Conservation (phyloP, 257 asterid species). For the Solanum piurae region DNA sequence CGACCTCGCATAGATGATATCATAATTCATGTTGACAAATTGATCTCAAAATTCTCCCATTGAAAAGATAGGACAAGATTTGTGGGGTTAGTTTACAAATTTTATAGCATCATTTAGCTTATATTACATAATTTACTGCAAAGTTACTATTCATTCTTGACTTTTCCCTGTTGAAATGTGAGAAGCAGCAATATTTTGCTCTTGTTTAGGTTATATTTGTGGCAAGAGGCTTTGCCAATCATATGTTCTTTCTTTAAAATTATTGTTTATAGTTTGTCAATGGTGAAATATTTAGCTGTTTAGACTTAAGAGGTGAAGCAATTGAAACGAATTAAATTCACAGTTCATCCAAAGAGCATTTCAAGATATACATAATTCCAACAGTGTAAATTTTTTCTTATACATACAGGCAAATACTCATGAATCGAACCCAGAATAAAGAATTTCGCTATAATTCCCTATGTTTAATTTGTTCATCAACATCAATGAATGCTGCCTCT, state of each 20-base stretch:
- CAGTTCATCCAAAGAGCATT: background rate
- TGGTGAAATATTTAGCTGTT: background rate
- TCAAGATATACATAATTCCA: background rate
- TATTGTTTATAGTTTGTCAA: background rate
- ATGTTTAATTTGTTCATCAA: background rate
- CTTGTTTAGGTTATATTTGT: background rate
- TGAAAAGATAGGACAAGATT: conserved; percentile 15
- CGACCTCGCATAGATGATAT: conserved; percentile 83
- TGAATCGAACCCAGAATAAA: background rate
- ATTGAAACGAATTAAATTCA: background rate
- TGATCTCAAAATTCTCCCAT: conserved; percentile 62
- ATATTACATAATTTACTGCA: background rate
- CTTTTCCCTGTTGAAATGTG: background rate
- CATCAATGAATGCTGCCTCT: background rate
- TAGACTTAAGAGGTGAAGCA: background rate
- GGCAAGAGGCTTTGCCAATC: background rate
- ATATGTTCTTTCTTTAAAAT: background rate
- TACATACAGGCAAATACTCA: background rate
- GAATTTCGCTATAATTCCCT: background rate
- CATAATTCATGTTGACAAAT: conserved; percentile 81
- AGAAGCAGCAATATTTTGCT: background rate
- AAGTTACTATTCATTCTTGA: background rate
- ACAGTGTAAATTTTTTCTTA: background rate
- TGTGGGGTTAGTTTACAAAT: background rate
- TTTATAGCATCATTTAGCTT: background rate